phyloP scores from a whole-genome alignment of 306 rosid genomes.

The Vicia villosa region DNA sequence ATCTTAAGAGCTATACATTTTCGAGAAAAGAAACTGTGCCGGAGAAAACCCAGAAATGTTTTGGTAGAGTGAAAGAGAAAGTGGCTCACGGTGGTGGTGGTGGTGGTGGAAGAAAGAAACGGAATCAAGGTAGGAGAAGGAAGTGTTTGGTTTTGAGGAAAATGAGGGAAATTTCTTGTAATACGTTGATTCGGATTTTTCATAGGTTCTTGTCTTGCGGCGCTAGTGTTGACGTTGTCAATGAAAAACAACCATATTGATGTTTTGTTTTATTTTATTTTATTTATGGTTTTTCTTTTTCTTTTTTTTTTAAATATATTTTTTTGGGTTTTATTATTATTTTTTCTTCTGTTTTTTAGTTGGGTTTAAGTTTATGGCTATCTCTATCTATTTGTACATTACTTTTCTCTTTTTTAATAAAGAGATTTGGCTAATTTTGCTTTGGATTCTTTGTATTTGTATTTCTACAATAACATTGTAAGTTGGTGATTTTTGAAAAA shows the following conservation, averaged over 20 bases:
- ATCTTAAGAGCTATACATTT: conserved; percentile 77
- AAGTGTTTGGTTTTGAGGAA: conserved; percentile 72
- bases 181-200: conserved; percentile 60
- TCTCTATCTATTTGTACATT: conserved; percentile 29
- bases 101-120: not conserved
- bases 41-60: conserved; percentile 72
- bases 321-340: not conserved
- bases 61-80: conserved; percentile 63
- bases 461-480: not conserved
- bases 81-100: conserved; percentile 27
- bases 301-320: not conserved
- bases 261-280: not conserved
- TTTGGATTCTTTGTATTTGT: not conserved
- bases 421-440: conserved; percentile 11
- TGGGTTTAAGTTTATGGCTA: conserved; percentile 21
- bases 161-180: conserved; percentile 58
- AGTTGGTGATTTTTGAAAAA: not conserved
- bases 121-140: conserved; percentile 13
- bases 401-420: not conserved
- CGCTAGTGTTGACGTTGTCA: conserved; percentile 68
- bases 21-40: conserved; percentile 73
- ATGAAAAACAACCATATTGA: conserved; percentile 28
- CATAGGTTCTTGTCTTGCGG: conserved; percentile 67
- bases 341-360: not conserved
- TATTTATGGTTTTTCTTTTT: conserved; percentile 16